Base-by-base conservation (phyloP, 2,329 filamentous ascomycete species). In the Colletotrichum truncatum region DNA sequence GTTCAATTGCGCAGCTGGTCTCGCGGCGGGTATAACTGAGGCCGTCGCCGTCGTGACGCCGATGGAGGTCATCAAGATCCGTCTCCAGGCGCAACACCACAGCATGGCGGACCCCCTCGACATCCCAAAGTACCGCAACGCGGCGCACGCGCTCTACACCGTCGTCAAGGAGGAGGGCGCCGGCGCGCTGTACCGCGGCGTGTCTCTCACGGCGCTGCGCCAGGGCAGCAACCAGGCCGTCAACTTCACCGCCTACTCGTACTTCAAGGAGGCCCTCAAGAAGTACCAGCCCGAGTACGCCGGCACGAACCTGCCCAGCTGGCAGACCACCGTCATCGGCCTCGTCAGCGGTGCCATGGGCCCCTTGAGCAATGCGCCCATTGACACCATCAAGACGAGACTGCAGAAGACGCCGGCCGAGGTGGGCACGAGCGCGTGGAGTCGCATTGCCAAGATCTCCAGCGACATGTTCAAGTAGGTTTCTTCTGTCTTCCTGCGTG, bases 61-160 rank as follows among this genome's bases (percentile, higher is more conserved):
- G 6, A 99, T 99, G 96, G 96, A 99, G 83, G 96, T 99, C 67
- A 89, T 99, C 81, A 99, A 99, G 87, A 99, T 99, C 77, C 92
- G 96, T 51, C 88, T 99, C 71, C 96, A 99, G 85, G 95, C 95
- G 4, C 96, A 99, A 82, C 93, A 98, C 83, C 96, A 99, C 88
- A 93, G 89, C 77, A 96, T 99, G 91, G 94, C 96, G 51, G 96
- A 99, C 77, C 96, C 96, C 6, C 90, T 98, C 71, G 96, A 98
- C 77, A 80, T 98, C 8, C 96, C 96, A 69, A 98, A 98, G 83
- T 98, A 98, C 85, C 93, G 95, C 77, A 98, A 97, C 80, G 95
- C 95, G 25, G 94, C 94, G 16, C 88, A 91, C 77, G 88, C 88
- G 6, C 80, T 89, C 16, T 97, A 97, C 82, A 98, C 94, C 5